Conservation (phyloP, 2,329 filamentous ascomycete genomes). For the Pseudogymnoascus sp. region DNA sequence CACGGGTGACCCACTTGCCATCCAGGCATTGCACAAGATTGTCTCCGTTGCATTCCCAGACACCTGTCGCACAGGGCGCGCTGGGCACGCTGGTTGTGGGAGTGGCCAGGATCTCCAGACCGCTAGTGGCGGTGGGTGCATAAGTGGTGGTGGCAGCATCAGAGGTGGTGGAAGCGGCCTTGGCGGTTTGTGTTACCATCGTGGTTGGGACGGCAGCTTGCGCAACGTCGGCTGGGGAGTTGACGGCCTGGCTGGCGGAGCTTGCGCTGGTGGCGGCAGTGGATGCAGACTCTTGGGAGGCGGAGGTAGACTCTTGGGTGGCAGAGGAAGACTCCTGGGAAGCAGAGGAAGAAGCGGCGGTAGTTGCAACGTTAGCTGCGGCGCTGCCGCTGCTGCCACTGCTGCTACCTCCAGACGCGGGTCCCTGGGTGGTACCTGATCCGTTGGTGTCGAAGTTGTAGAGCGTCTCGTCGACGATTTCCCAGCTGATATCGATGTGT, state of each 20-base stretch:
- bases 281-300: neutral
- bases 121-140: neutral
- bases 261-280: neutral
- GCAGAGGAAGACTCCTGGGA: neutral
- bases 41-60: neutral
- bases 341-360: neutral
- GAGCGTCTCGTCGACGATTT: neutral
- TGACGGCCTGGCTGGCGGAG: neutral
- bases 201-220: neutral
- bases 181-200: neutral
- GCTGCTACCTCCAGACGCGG: neutral
- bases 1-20: neutral
- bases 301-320: neutral
- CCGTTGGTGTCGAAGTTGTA: neutral
- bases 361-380: neutral
- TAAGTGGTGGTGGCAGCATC: neutral
- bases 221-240: neutral
- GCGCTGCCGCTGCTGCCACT: neutral
- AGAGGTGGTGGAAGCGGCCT: neutral
- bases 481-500: slow-evolving; percentile 1
- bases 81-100: neutral
- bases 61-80: neutral
- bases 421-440: neutral
- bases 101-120: neutral
- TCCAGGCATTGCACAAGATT: neutral